Conservation (phyloP, 495 filamentous ascomycete genomes). For the Polyplosphaeria fusca region DNA sequence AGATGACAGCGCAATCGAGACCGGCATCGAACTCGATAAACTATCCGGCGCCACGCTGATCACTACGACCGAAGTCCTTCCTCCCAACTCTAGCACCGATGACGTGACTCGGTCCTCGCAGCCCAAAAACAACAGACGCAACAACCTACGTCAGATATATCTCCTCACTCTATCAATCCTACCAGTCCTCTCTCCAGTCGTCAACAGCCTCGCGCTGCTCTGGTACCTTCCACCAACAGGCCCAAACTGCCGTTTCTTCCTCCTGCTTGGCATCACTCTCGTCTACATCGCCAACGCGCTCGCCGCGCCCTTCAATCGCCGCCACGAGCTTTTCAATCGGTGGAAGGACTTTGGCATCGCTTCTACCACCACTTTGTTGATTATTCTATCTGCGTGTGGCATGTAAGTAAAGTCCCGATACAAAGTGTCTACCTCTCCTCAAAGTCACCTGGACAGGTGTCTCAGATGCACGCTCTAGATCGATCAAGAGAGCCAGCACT, state of each 20-base stretch:
- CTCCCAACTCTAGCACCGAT: background rate
- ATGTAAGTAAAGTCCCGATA: too few relatives aligned
- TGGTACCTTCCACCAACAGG: constrained; percentile 33
- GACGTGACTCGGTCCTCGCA: background rate
- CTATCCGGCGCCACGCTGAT: background rate
- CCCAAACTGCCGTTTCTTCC: constrained; percentile 41
- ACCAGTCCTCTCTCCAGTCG: background rate
- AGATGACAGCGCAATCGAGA: background rate
- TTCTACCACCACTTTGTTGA: background rate
- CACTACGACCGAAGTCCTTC: background rate
- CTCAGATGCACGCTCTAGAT: too few relatives aligned
- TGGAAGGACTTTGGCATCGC: background rate
- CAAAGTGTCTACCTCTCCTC: too few relatives aligned
- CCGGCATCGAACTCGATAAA: background rate
- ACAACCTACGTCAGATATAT: background rate
- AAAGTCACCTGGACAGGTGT: too few relatives aligned
- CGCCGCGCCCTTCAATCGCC: background rate
- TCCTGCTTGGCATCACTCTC: constrained; percentile 46
- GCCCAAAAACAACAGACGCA: background rate
- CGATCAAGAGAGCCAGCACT: too few relatives aligned
- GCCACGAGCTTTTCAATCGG: background rate
- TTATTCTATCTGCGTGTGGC: background rate
- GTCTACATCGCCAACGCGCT: constrained; percentile 45
- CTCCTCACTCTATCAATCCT: background rate
- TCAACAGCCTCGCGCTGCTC: constrained; percentile 14